Base-by-base conservation (phyloP, 768 basidiomycete genomes). In the Russula earlei region DNA sequence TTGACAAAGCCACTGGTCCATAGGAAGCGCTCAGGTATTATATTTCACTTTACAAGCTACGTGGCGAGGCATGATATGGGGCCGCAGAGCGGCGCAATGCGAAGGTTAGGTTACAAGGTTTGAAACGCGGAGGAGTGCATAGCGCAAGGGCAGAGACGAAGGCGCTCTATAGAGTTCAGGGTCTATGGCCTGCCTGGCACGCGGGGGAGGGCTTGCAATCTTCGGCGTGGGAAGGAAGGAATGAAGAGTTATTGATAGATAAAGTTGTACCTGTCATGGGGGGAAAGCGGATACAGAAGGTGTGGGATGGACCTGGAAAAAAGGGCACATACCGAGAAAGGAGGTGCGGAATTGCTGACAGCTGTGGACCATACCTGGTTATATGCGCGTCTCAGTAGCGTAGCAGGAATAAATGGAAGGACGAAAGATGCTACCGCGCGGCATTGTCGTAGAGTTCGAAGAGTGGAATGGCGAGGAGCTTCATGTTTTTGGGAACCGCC, bases 391-490 rank as follows among this genome's bases (percentile, higher is more conserved):
- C 40, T 37, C 20, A 51, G 17, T 29, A 4, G n/a, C 4, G 25
- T n/a, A 15, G 29, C 29, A 14, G 19, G 19, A n/a, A n/a, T 15
- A 5, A 11, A n/a, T 44, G 19, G 31, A 11, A 31, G 22, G 29
- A 7, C 20, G 24, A 55, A 34, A 5, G 52, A 31, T 67, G 74
- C 48, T 68, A 86, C 77, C 94, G 77, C 0, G 95, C 93, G 9
- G 92, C 89, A 58, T 99, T 99, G 69, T 98, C 96, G 67, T 98
- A 99, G 14, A 98, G 75, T 71, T 99, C 96, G 66, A 95, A 97
- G 36, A 99, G 75, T 0, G 96, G 96, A 44, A 97, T 91, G 17
- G 94, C 95, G 40, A 95, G 82, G 8, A 99, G 81, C 68, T 98
- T 98, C 95, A 98, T 97, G 70, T 99, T 99, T 72, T 90, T 91